Base-by-base conservation (phyloP, 805 yeast species). In the Myxozyma vanderwaltii region DNA sequence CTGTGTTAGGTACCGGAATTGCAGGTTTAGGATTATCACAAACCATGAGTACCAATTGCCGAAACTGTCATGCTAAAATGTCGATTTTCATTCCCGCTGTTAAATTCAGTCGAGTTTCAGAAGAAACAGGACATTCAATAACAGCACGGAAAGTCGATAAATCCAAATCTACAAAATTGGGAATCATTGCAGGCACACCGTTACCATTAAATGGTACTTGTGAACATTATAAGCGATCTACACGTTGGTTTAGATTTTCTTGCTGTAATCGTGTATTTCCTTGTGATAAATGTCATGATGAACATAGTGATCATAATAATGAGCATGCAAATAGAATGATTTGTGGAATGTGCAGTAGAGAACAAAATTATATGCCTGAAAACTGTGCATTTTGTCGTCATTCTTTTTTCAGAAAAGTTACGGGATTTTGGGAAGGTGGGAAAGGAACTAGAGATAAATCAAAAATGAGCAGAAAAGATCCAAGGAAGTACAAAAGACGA, bases 381-480 rank as follows among this genome's bases (percentile, higher is more conserved):
- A 48, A 45, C 13, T 76, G 79, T 59, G 61, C 59, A 4, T 72
- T 63, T 59, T 76, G 80, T 58, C 68, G 70, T 10, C 76, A 75
- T 50, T 68, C 71, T 40, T 77, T 73, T 51, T 68, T 72, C 13
- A 58, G 66, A 8, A 64, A 72, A 24, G 68, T 58, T 31, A 65
- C 78, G 1, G 72, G 75, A 17, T 77, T 76, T 65, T 76, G 80
- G 80, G 80, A 76, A 60, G 80, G 80, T 23, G 80, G 80, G 0
- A 68, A 65, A 41, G 80, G 80, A 1, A 75, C 77, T 15, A 70
- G 80, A n/a, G 77, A 76, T 55, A 69, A 67, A 26, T 64, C 64
- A 24, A 67, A 64, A 48, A 74, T 76, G 78, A 72, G 76, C 58
- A 63, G 74, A n/a, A 76, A 75, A 60, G 80, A 76, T 54, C 74